A percentile compares a stretch with the other conserved stretches of the same genome.
phyloP scores from a whole-genome alignment of 768 basidiomycete species.

The Saitozyma sp. region DNA sequence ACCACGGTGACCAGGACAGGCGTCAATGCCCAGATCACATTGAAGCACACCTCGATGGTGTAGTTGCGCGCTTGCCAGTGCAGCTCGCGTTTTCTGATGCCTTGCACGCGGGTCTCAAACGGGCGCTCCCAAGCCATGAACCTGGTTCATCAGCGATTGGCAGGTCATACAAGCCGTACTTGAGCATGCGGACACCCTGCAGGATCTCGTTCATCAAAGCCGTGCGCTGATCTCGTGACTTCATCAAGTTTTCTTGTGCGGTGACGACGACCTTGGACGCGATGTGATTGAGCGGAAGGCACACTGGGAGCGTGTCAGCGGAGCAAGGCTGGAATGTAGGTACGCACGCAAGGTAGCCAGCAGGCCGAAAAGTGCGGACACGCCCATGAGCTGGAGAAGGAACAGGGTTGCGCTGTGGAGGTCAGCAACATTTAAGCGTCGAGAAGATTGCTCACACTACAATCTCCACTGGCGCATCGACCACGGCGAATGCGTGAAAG shows the following conservation, averaged over 20 bases:
- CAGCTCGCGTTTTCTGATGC: slow-evolving; percentile 75
- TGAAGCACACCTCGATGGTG: slow-evolving; percentile 67
- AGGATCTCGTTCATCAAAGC: slow-evolving; percentile 88
- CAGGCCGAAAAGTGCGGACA: slow-evolving; percentile 59
- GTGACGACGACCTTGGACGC: slow-evolving; percentile 75
- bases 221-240: slow-evolving; percentile 84
- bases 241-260: slow-evolving; percentile 85
- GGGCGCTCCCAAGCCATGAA: slow-evolving; percentile 96
- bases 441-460: slow-evolving; percentile 54
- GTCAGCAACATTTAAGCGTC: not conserved
- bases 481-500: slow-evolving; percentile 39
- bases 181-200: slow-evolving; percentile 87
- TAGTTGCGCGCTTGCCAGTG: slow-evolving; percentile 84
- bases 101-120: slow-evolving; percentile 73
- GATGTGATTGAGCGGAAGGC: slow-evolving; percentile 75
- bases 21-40: slow-evolving; percentile 59
- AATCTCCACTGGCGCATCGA: slow-evolving; percentile 56
- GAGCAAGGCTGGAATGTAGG: too few relatives aligned
- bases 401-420: slow-evolving; percentile 63
- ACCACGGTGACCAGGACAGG: slow-evolving; percentile 61
- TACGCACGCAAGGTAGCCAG: slow-evolving; percentile 64
- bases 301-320: slow-evolving; percentile 35
- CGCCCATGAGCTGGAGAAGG: slow-evolving; percentile 75
- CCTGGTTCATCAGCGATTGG: slow-evolving; percentile 49
- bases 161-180: slow-evolving; percentile 52